Conservation (phyloP, 306 rosid genomes). For the Medicago ruthenica region DNA sequence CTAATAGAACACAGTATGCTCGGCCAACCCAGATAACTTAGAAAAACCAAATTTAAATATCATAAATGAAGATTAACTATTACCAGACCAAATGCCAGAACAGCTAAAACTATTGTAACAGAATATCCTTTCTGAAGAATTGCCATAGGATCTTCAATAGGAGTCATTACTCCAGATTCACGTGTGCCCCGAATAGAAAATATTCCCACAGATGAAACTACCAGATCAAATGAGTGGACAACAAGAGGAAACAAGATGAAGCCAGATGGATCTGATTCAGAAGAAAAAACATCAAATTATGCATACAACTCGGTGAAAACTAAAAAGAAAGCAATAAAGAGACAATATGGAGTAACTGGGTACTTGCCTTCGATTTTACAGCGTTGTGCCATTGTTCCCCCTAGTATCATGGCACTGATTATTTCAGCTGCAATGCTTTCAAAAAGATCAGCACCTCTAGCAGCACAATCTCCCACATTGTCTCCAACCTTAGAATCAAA, state of each 20-base stretch:
- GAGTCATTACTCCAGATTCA: slow-evolving; percentile 72
- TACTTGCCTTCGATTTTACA: slow-evolving; percentile 90
- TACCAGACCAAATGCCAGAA: slow-evolving; percentile 92
- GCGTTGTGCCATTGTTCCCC: slow-evolving; percentile 92
- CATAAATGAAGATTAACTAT: slow-evolving; percentile 46
- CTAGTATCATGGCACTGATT: slow-evolving; percentile 99
- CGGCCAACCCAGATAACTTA: slow-evolving; percentile 34
- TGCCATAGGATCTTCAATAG: slow-evolving; percentile 93
- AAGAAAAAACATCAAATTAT: slow-evolving; percentile 45
- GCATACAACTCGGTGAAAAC: slow-evolving; percentile 27
- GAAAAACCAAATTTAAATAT: slow-evolving; percentile 30
- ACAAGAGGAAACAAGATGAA: slow-evolving; percentile 99
- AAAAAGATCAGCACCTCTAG: slow-evolving; percentile 99
- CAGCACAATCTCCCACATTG: slow-evolving; percentile 99
- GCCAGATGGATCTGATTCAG: slow-evolving; percentile 92
- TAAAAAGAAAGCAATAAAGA: slow-evolving; percentile 18
- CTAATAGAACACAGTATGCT: slow-evolving; percentile 17
- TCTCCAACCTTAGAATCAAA: slow-evolving; percentile 84
- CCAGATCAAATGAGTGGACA: slow-evolving; percentile 93
- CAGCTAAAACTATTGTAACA: slow-evolving; percentile 83
- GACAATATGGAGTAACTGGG: slow-evolving; percentile 24
- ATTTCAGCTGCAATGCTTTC: slow-evolving; percentile 99
- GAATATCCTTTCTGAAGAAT: slow-evolving; percentile 97
- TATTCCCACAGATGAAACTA: slow-evolving; percentile 89
- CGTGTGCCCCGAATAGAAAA: slow-evolving; percentile 91